phyloP scores from a whole-genome alignment of 108 stramenopile genomes.

The Skeletonema tropicum region DNA sequence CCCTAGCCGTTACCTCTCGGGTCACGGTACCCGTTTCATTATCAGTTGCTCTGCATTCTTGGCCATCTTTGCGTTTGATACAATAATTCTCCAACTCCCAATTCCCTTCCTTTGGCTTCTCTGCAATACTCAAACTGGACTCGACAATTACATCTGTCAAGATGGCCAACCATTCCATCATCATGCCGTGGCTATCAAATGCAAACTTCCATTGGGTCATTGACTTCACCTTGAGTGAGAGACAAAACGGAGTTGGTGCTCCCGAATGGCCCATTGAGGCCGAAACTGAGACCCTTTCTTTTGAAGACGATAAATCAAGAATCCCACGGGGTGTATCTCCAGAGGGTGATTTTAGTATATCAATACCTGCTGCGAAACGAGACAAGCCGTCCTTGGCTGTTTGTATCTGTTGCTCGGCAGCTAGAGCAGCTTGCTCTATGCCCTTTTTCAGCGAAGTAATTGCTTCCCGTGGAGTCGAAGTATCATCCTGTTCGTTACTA shows the following conservation, averaged over 20 bases:
- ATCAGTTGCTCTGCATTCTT: background rate
- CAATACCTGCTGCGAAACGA: slow-evolving; percentile 35
- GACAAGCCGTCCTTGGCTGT: slow-evolving; percentile 29
- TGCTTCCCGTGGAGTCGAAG: background rate
- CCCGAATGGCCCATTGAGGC: slow-evolving; percentile 58
- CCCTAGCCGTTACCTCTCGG: background rate
- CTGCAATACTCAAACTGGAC: slow-evolving; percentile 51
- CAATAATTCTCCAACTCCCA: slow-evolving; percentile 37
- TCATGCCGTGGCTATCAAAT: slow-evolving; percentile 64
- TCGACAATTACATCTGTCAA: slow-evolving; percentile 79
- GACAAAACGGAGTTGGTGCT: slow-evolving; percentile 36
- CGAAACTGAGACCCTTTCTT: slow-evolving; percentile 72
- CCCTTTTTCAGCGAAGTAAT: slow-evolving; percentile 15
- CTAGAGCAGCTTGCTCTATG: slow-evolving; percentile 35
- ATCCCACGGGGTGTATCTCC: slow-evolving; percentile 61
- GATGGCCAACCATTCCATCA: slow-evolving; percentile 79
- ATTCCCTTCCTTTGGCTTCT: slow-evolving; percentile 4
- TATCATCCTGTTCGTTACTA: background rate
- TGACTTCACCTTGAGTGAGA: slow-evolving; percentile 43
- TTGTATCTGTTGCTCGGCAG: slow-evolving; percentile 38
- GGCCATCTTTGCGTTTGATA: slow-evolving; percentile 7
- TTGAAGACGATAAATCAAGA: slow-evolving; percentile 61
- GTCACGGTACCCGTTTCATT: background rate
- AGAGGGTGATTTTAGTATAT: slow-evolving; percentile 16
- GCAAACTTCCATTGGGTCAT: slow-evolving; percentile 88